These are phyloP conservation scores for Fusarium continuum DNA, from an alignment of 2,329 filamentous ascomycete genomes.

Conservation along the genomic window DNA sequence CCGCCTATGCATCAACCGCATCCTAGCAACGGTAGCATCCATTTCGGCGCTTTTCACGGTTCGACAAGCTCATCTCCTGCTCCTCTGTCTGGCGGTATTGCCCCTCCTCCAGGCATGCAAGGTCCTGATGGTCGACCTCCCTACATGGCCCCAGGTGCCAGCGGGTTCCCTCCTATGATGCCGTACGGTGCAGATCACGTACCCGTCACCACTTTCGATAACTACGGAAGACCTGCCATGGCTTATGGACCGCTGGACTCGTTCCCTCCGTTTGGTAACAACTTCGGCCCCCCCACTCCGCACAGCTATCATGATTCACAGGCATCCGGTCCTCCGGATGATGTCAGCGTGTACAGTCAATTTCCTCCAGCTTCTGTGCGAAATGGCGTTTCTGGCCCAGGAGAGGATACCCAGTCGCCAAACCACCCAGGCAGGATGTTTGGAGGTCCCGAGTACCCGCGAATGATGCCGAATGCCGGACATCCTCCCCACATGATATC, in stretches of 20 bases:
- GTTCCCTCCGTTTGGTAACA: conserved; percentile 47
- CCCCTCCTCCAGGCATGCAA: conserved; percentile 59
- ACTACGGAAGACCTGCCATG: conserved; percentile 50
- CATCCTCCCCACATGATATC: conserved; percentile 43
- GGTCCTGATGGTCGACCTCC: conserved; percentile 47
- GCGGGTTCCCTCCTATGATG: conserved; percentile 52
- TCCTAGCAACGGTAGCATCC: conserved; percentile 63
- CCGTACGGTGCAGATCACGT: conserved; percentile 50
- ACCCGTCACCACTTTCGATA: conserved; percentile 49
- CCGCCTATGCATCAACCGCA: conserved; percentile 60
- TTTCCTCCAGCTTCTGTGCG: conserved; percentile 51
- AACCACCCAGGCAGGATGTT: conserved; percentile 47
- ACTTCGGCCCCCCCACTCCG: conserved; percentile 64
- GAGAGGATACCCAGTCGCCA: conserved; percentile 46
- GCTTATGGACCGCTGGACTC: conserved; percentile 49
- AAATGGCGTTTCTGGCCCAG: conserved; percentile 47
- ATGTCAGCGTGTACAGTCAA: conserved; percentile 54
- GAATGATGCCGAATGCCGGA: conserved; percentile 48
- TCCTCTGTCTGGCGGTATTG: conserved; percentile 57
- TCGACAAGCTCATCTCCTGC: conserved; percentile 68
- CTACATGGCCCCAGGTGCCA: conserved; percentile 47
- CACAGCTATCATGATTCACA: conserved; percentile 71
- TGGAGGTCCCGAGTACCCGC: conserved; percentile 44
- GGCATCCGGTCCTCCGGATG: conserved; percentile 60
- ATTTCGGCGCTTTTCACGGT: conserved; percentile 64